Conservation (phyloP, 768 basidiomycete species). For the Holtermannia corniformis region DNA sequence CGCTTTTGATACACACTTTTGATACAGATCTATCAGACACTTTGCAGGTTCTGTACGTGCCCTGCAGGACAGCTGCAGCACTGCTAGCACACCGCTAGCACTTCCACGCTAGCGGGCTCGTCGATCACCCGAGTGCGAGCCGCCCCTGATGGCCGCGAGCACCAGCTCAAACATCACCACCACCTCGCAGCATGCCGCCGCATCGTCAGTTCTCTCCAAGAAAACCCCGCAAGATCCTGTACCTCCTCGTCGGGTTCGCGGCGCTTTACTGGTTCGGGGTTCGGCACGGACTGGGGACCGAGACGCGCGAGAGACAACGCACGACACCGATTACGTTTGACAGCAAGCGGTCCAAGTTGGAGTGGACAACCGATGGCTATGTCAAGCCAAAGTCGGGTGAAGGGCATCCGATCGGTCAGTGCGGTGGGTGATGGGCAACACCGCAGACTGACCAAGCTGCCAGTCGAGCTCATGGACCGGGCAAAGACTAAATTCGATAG, state of each 20-base stretch:
- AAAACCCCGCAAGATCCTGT: constrained; percentile 36
- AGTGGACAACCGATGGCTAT: background rate
- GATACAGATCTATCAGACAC: too few species aligned
- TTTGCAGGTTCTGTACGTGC: too few species aligned
- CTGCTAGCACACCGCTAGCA: too few species aligned
- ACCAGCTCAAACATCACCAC: too few species aligned
- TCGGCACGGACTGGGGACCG: constrained; percentile 37
- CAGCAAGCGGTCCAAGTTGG: background rate
- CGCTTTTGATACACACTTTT: too few species aligned
- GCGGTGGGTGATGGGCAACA: background rate
- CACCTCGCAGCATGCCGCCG: too few species aligned
- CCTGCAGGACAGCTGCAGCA: too few species aligned
- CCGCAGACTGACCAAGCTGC: background rate
- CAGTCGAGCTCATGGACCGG: constrained; percentile 38
- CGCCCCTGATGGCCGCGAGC: too few species aligned
- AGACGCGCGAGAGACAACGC: constrained; percentile 1
- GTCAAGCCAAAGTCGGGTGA: background rate
- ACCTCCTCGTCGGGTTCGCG: constrained; percentile 36
- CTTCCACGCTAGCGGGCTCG: too few species aligned
- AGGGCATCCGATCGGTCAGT: constrained; percentile 35
- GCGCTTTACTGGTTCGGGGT: constrained; percentile 39
- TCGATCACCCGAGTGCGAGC: too few species aligned
- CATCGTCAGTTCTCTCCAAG: constrained; percentile 1
- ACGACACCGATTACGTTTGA: background rate
- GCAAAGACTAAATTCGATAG: constrained; percentile 28